These are phyloP conservation scores for Boletus subcaerulescens DNA, from an alignment of 768 basidiomycete genomes.

Conservation along the genomic window DNA sequence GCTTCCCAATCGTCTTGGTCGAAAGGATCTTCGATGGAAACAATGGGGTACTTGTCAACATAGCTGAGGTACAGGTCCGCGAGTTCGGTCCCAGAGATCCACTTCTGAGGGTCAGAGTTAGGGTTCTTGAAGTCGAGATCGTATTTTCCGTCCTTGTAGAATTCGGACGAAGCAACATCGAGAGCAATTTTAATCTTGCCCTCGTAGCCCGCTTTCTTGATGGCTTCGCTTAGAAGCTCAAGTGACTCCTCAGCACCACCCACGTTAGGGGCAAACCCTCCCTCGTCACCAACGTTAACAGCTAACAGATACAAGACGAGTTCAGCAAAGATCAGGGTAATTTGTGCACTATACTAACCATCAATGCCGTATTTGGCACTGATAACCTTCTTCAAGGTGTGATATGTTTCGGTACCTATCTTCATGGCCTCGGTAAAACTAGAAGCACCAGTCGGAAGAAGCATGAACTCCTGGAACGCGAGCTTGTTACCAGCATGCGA, in stretches of 20 bases:
- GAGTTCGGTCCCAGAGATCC: constrained; percentile 90
- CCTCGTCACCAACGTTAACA: constrained; percentile 99
- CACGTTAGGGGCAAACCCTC: constrained; percentile 99
- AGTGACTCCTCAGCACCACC: constrained; percentile 96
- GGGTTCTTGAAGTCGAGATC: constrained; percentile 99
- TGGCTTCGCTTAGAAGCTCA: constrained; percentile 92
- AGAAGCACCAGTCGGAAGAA: constrained; percentile 89
- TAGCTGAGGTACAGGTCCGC: constrained; percentile 88
- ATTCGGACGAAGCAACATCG: constrained; percentile 98
- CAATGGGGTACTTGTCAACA: constrained; percentile 91
- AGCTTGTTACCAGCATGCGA: constrained; percentile 99
- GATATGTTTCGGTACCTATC: constrained; percentile 97
- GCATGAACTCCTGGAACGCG: constrained; percentile 99
- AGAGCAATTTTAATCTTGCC: constrained; percentile 99
- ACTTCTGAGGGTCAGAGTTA: constrained; percentile 96
- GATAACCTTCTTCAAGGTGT: constrained; percentile 98
- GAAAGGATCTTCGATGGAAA: constrained; percentile 97
- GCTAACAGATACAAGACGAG: constrained; percentile 46
- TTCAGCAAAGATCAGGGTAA: neutral
- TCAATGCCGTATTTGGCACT: constrained; percentile 99
- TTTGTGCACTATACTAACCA: constrained; percentile 48
- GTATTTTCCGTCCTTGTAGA: constrained; percentile 99
- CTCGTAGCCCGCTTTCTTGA: constrained; percentile 97
- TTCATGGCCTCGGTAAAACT: constrained; percentile 97
- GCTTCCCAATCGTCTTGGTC: constrained; percentile 99